phyloP scores from a whole-genome alignment of 2,329 filamentous ascomycete species.

The Lecanosticta acicola region DNA sequence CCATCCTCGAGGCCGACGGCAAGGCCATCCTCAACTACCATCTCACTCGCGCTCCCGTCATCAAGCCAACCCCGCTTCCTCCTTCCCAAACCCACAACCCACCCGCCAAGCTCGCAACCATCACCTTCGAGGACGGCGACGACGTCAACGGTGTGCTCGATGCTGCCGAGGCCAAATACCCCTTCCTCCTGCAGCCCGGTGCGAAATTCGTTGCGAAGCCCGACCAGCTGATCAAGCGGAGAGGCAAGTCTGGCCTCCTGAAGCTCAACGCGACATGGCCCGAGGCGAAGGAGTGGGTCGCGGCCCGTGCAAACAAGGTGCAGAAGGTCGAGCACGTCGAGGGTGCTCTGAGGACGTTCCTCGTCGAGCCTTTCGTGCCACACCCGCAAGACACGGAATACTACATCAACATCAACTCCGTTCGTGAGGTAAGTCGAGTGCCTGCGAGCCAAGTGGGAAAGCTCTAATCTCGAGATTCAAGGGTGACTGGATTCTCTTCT shows the following conservation, averaged over 20 bases:
- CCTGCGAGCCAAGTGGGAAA: background rate
- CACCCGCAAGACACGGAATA: constrained; percentile 95
- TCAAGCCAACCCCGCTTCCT: constrained; percentile 95
- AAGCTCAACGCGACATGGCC: constrained; percentile 96
- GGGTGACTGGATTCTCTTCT: constrained; percentile 99
- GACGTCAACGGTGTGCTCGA: constrained; percentile 78
- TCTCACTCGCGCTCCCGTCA: constrained; percentile 92
- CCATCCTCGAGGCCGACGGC: constrained; percentile 97
- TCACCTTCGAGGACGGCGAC: constrained; percentile 87
- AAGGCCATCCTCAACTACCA: constrained; percentile 99
- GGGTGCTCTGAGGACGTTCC: constrained; percentile 86
- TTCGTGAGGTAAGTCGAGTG: constrained; percentile 79
- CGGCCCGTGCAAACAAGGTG: constrained; percentile 81
- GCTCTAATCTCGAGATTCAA: constrained; percentile 41
- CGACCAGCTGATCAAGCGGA: constrained; percentile 98
- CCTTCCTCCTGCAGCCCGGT: constrained; percentile 78
- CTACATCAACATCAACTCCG: constrained; percentile 99
- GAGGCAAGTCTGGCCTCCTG: constrained; percentile 96
- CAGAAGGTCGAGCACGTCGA: constrained; percentile 89
- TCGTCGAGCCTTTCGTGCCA: constrained; percentile 97
- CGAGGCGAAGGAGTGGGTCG: constrained; percentile 90
- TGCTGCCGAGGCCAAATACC: constrained; percentile 93
- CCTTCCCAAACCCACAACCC: constrained; percentile 82
- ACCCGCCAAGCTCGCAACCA: constrained; percentile 79
- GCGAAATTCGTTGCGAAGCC: constrained; percentile 98